phyloP scores from a whole-genome alignment of 164 flowering plant species.

The Akebia trifoliata region DNA sequence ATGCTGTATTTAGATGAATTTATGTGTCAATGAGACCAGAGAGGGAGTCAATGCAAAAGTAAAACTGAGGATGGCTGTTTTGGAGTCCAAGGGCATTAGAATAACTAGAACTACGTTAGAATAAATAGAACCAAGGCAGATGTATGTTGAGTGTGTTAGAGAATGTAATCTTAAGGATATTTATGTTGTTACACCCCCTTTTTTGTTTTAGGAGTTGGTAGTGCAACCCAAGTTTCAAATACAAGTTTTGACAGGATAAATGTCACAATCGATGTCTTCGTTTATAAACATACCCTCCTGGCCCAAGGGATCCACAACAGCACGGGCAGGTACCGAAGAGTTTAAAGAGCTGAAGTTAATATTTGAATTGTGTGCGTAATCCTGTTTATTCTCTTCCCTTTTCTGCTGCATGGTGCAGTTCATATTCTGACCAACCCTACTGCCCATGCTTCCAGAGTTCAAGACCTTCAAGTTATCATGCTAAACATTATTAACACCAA shows the following conservation, averaged over 20 bases:
- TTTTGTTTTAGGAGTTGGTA: constrained; percentile 8
- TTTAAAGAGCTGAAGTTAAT: constrained; percentile 22
- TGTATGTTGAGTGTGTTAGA: too few species aligned
- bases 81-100: too few species aligned
- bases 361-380: constrained; percentile 21
- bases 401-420: constrained; percentile 21
- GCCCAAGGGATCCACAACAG: constrained; percentile 14
- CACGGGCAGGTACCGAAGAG: constrained; percentile 25
- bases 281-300: constrained; percentile 22
- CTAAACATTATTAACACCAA: constrained; percentile 18
- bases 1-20: too few species aligned
- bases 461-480: constrained; percentile 20
- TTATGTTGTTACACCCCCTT: constrained; percentile 6
- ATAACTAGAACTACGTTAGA: too few species aligned
- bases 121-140: too few species aligned
- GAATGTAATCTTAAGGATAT: too few species aligned
- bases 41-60: too few species aligned
- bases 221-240: constrained; percentile 15
- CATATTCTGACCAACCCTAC: constrained; percentile 14
- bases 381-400: constrained; percentile 31
- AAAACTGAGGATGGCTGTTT: too few species aligned
- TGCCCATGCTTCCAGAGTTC: constrained; percentile 13
- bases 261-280: constrained; percentile 25
- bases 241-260: constrained; percentile 27
- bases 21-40: too few species aligned